phyloP scores from a whole-genome alignment of 169 alveolate species.

The Plasmodium coatneyi region DNA sequence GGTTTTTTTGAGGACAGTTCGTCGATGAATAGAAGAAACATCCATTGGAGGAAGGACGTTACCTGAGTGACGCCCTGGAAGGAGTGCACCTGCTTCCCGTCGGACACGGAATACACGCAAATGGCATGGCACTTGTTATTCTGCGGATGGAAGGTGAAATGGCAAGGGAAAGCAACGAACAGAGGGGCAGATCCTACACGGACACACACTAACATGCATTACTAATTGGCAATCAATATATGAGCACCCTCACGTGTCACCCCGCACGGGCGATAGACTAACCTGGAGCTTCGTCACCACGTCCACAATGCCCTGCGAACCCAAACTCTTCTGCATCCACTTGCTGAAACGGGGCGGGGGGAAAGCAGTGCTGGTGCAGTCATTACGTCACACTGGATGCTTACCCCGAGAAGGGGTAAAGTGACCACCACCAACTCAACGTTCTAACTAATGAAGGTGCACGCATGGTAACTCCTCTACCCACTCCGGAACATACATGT shows the following conservation, averaged over 20 bases:
- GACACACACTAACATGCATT: not conserved
- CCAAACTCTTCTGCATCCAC: conserved; percentile 33
- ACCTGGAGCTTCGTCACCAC: not conserved
- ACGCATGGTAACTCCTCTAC: too few relatives aligned
- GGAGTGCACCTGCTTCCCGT: conserved; percentile 23
- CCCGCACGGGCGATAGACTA: not conserved
- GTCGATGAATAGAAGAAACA: not conserved
- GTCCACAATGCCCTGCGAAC: conserved; percentile 25
- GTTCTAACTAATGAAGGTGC: not conserved
- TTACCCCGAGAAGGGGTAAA: not conserved
- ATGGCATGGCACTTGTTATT: conserved; percentile 37
- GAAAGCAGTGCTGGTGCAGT: not conserved
- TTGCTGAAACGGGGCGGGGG: not conserved
- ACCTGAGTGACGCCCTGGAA: conserved; percentile 66
- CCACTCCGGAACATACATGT: conserved; percentile 2
- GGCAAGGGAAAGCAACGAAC: not conserved
- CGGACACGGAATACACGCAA: conserved; percentile 55
- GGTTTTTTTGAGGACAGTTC: not conserved
- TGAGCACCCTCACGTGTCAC: not conserved
- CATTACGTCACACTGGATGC: not conserved
- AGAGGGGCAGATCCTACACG: not conserved
- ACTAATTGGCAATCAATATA: not conserved
- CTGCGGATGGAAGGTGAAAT: not conserved
- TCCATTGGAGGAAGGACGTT: not conserved
- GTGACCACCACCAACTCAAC: not conserved